Base-by-base conservation (phyloP, 768 basidiomycete species). In the Tricholoma saponaceum region DNA sequence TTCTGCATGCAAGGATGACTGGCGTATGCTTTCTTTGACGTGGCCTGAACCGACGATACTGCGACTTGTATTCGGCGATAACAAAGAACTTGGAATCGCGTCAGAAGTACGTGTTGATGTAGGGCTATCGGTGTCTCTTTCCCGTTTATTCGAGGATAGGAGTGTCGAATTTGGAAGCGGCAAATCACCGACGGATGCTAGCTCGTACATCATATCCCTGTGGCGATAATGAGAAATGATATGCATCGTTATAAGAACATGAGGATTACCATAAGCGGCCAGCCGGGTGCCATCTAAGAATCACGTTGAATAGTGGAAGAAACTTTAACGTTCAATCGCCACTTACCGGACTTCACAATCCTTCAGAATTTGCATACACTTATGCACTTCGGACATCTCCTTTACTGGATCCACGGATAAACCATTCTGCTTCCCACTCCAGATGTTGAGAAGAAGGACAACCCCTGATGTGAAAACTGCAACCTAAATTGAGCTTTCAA, bases 201-300 rank as follows among this genome's bases (percentile, higher is more conserved):
- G 74, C 60, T 89, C 87, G 60, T 83, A 88, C 18, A 90, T 70
- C 37, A 90, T 80, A 62, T 89, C 87, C 87, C 88, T 89, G 22
- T 57, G 10, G 47, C 16, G 53, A 22, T 26, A 50, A 8, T 18
- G 75, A 10, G 74, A 16, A 33, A 16, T 74, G 28, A 78, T 73
- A 28, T 7, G 28, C 12, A 39, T 26, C 25, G 5, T 49, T 14
- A 14, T 56, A 28, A 28, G 8, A 4, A 3, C 3, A 23, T 23
- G 28, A 5, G 26, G 4, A 28, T 54, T 64, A 79, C 80, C 79
- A 79, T 23, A 81, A 61, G 28, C 75, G 71, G 33, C 81, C 82
- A 13, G 78, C 71, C 3, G 75, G 69, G 56, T 71, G 72, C 76
- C 76, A 82, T 77, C 62, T 56, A 33, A 9, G 18, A 13, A 28